Evolutionary conservation across 192 early-diverging fungal genomes (phyloP), one percentile per base, ranked within the genome.

Genomic region (Coemansia sp.): DNA sequence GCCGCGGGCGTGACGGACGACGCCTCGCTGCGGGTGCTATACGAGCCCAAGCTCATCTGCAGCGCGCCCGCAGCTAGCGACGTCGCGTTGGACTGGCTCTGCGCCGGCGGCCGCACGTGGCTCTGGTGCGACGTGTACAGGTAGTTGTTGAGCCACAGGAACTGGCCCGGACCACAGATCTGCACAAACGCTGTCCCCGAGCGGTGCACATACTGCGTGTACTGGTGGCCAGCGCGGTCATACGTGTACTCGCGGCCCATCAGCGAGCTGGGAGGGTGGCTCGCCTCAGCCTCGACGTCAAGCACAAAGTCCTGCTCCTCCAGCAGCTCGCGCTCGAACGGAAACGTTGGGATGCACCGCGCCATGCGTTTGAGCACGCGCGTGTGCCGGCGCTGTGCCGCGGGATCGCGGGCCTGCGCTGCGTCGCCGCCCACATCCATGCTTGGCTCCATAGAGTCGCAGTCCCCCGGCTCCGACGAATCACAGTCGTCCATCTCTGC

Each of bases 151-250:
- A 93, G 84, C 94, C 94, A 98, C 45, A 86, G 81, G 48, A 94
- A 93, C n/a, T 84, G 70, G 4, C 84, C 84, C 4, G 87, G 83
- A 4, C 83, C 81, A 18, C 82, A 79, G 22, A 98, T 91, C 63
- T 97, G 95, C 42, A 98, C 86, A 82, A 97, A 95, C 1, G 93
- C 94, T 7, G 90, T 86, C 2, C 96, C 96, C 0, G 88, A 87
- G 25, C 92, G 79, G 73, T 97, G 95, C 18, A 96, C 85, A 60
- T 88, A 98, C 68, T 98, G 97, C 45, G 91, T 90, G 64, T 91
- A 82, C 67, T 82, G 81, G 49, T 67, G 58, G 24, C 23, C 65
- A 11, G 51, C 56, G n/a, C 69, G 69, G 54, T 71, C 66, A 31
- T 62, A 67, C 24, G 75, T 62, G 70, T 88, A 92, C 3, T 81